Conservation (phyloP, 148 eudicot species). For the Fallopia convolvulus region DNA sequence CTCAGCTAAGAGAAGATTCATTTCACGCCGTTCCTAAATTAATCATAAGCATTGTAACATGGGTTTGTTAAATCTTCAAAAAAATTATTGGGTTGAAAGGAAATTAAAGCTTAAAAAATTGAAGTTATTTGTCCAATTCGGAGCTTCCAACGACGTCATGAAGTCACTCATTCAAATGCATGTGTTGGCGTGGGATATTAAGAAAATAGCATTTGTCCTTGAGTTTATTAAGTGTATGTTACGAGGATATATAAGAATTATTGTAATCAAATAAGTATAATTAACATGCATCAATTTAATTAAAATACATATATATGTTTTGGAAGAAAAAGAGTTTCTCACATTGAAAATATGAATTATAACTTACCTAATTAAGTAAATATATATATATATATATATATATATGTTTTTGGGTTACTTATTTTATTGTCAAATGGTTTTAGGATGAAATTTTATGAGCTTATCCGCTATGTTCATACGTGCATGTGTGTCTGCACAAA, state of each 20-base stretch:
- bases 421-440: no score
- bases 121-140: slow-evolving; percentile 1
- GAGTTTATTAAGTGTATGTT: neutral
- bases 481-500: no score
- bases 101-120: neutral
- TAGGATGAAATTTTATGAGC: no score
- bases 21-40: slow-evolving; percentile 3
- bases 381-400: no score
- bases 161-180: neutral
- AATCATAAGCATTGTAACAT: neutral
- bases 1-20: neutral
- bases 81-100: neutral
- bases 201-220: neutral
- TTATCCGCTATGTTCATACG: no score
- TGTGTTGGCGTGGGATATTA: neutral
- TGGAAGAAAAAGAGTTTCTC: no score
- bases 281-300: neutral
- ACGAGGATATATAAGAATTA: neutral
- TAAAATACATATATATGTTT: no score
- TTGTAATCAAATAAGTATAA: neutral
- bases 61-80: slow-evolving; percentile 7
- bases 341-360: no score
- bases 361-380: no score
- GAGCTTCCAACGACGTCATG: neutral
- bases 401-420: no score